Evolutionary conservation across 2,329 filamentous ascomycete species (phyloP).

Genomic region (Colletotrichum agaves): DNA sequence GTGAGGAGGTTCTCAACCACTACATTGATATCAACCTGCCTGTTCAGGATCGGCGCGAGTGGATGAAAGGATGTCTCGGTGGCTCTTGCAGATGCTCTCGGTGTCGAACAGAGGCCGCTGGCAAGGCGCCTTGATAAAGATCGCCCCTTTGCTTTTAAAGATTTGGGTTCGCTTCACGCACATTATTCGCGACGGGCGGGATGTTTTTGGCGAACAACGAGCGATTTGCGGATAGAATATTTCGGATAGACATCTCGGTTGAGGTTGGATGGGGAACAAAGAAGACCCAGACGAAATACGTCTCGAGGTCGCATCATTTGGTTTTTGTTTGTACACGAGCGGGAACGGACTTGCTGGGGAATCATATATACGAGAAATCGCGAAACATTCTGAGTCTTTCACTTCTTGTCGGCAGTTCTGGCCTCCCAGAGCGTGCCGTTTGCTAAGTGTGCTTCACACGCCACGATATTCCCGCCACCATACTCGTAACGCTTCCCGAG

Average conservation of each 20-base stretch:
- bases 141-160: not conserved
- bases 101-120: conserved; percentile 76
- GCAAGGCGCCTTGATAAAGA: not conserved
- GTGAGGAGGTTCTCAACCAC: conserved; percentile 90
- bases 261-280: conserved; percentile 5
- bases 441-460: conserved; percentile 10
- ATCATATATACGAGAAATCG: conserved; percentile 30
- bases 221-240: conserved; percentile 28
- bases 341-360: conserved; percentile 5
- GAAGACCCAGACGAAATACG: conserved; percentile 2
- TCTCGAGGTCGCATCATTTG: conserved; percentile 14
- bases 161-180: not conserved
- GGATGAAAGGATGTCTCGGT: conserved; percentile 87
- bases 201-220: conserved; percentile 8
- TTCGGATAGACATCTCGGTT: conserved; percentile 17
- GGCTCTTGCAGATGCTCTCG: conserved; percentile 88
- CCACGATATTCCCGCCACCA: not conserved
- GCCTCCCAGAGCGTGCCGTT: not conserved
- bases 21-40: conserved; percentile 88
- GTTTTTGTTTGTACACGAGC: conserved; percentile 26
- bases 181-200: not conserved
- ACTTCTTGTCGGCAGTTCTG: not conserved
- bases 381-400: conserved; percentile 22
- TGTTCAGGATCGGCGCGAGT: conserved; percentile 85
- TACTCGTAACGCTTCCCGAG: not conserved